Evolutionary conservation across 768 basidiomycete species (phyloP), one percentile per base, ranked within the genome.

Genomic region (Boletus reticulatus): DNA sequence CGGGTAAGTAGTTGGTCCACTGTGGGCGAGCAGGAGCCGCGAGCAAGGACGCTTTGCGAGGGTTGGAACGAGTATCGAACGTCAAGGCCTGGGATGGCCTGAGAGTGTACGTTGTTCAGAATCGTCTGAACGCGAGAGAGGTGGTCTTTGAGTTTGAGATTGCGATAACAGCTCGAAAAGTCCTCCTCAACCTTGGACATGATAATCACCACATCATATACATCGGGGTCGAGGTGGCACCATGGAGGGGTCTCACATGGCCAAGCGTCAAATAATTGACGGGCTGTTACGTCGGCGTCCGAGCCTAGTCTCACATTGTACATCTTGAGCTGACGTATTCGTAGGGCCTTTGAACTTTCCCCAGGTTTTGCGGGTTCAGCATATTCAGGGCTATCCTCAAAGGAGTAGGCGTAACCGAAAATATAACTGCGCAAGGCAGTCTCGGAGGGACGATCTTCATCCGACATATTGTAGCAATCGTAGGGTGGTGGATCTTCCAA

Each of bases 151-250:
- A 67, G 34, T 17, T 47, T 29, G 37, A 38, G 31, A 34, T 68
- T 66, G 8, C 20, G 55, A 36, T 59, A 68, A 34, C 64, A 56
- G 39, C 47, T 55, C 12, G 42, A 27, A 16, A 67, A 68, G 39
- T 52, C 3, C 3, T 1, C 5, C 16, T 19, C n/a, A 7, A 58
- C 22, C 1, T 47, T 24, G 36, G 53, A 43, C 10, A 24, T 34
- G 14, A 68, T 31, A 0, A 13, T 9, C 5, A 12, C 12, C n/a
- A 61, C 29, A 22, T 64, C 22, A 14, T 66, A 63, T 13, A 11
- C 46, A 9, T 9, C 5, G 10, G 13, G 12, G 13, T 50, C 12
- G 27, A 60, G 57, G 1, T 48, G 48, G 17, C 31, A 29, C 2
- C 1, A 32, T 10, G 64, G 62, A 8, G 65, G 52, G 4, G 47